phyloP scores from a whole-genome alignment of 306 rosid species.

The Gastrolobium bilobum region DNA sequence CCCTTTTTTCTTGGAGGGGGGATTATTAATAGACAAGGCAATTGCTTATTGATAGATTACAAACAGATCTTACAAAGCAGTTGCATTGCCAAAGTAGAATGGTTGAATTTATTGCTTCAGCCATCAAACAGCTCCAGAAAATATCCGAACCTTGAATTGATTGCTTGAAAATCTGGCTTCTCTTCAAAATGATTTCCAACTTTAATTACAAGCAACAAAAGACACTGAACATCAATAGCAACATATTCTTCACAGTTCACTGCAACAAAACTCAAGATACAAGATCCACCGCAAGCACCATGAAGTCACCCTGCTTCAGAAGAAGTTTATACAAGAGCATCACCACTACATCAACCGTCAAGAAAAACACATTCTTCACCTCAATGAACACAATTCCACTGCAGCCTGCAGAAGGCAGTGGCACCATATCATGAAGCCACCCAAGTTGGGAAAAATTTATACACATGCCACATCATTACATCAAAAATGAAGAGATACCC shows the following conservation, averaged over 20 bases:
- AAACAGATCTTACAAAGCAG: neutral
- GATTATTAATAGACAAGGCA: neutral
- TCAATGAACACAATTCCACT: neutral
- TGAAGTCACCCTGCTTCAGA: neutral
- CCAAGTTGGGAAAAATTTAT: neutral
- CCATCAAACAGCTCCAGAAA: neutral
- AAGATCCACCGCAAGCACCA: constrained; percentile 10
- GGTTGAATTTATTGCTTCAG: constrained; percentile 28
- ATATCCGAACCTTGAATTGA: constrained; percentile 24
- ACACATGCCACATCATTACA: neutral
- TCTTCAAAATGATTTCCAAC: constrained; percentile 28
- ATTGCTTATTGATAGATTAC: neutral
- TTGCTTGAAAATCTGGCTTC: neutral
- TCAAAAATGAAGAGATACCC: neutral
- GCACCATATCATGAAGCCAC: neutral
- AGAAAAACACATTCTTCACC: neutral
- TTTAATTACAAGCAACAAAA: constrained; percentile 8
- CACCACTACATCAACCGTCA: neutral
- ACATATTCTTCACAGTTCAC: neutral
- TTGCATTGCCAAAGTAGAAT: neutral
- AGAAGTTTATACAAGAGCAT: neutral
- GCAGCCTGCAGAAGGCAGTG: neutral
- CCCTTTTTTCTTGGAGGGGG: neutral
- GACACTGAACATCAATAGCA: neutral
- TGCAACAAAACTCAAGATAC: neutral